Conservation (phyloP, 139 green algal genomes). For the Chlorella sorokiniana region DNA sequence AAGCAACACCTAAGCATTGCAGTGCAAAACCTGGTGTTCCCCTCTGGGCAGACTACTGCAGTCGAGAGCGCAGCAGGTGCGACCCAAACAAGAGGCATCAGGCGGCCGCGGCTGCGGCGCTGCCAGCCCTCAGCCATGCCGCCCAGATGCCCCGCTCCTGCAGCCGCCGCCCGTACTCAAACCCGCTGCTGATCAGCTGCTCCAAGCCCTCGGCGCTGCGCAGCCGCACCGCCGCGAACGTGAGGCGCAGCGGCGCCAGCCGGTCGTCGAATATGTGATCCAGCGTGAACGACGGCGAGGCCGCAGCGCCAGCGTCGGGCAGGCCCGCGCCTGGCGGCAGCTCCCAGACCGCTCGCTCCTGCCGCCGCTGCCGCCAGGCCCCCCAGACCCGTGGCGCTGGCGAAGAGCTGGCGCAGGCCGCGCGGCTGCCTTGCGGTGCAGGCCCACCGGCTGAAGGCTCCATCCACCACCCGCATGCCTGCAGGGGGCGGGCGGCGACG, state of each 20-base stretch:
- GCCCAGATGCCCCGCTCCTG: constrained; percentile 4
- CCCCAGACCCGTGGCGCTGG: not conserved
- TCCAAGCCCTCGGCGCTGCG: constrained; percentile 3
- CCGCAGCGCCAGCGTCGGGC: not conserved
- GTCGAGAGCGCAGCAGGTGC: too few species aligned
- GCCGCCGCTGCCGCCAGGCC: not conserved
- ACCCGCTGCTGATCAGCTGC: constrained; percentile 4
- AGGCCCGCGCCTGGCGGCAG: not conserved
- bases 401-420: not conserved
- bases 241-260: not conserved
- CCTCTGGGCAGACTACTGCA: too few species aligned
- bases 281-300: not conserved
- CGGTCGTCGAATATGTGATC: constrained; percentile 10
- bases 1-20: too few species aligned
- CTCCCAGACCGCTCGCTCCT: too few species aligned
- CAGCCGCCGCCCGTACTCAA: constrained; percentile 8
- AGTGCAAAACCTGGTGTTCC: too few species aligned
- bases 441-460: constrained; percentile 18
- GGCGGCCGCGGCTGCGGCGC: too few species aligned
- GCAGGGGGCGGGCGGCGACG: not conserved
- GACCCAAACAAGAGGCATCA: too few species aligned
- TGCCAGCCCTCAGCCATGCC: constrained; percentile 1
- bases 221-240: constrained; percentile 3
- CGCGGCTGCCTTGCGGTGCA: not conserved
- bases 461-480: not conserved